These are phyloP conservation scores for Leptodontidium sp. DNA, from an alignment of 2,329 filamentous ascomycete species.

Conservation along the genomic window DNA sequence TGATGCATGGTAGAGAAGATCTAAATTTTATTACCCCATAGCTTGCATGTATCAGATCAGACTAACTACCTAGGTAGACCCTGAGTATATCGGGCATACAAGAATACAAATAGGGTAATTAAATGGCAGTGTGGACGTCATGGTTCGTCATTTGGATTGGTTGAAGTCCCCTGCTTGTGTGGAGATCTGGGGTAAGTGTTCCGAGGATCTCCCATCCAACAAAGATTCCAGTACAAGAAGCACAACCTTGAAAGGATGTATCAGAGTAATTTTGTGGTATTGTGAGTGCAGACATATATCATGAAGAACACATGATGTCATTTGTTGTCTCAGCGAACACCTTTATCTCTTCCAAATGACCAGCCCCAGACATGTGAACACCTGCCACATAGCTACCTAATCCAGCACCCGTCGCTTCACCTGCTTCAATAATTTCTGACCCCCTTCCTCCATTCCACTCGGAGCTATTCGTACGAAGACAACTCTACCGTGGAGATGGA, in stretches of 20 bases:
- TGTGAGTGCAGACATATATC: neutral
- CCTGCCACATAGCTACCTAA: constrained; percentile 18
- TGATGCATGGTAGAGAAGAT: neutral
- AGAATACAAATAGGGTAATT: neutral
- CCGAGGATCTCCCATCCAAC: constrained; percentile 2
- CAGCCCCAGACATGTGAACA: constrained; percentile 34
- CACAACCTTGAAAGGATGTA: neutral
- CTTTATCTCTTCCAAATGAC: constrained; percentile 24
- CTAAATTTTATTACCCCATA: neutral
- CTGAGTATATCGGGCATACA: neutral
- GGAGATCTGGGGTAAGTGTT: constrained; percentile 15
- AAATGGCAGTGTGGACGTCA: neutral
- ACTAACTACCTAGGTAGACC: neutral
- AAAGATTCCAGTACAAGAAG: neutral
- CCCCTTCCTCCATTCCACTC: neutral
- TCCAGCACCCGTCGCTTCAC: constrained; percentile 22
- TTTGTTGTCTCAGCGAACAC: constrained; percentile 10
- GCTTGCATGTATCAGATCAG: neutral
- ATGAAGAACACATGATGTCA: neutral
- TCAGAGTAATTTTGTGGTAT: neutral
- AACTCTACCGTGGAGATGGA: neutral
- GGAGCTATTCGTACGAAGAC: neutral
- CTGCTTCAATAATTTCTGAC: constrained; percentile 14
- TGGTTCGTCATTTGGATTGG: neutral
- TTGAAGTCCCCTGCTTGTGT: neutral